phyloP scores from a whole-genome alignment of 306 rosid genomes.

The Cucumis melo region DNA sequence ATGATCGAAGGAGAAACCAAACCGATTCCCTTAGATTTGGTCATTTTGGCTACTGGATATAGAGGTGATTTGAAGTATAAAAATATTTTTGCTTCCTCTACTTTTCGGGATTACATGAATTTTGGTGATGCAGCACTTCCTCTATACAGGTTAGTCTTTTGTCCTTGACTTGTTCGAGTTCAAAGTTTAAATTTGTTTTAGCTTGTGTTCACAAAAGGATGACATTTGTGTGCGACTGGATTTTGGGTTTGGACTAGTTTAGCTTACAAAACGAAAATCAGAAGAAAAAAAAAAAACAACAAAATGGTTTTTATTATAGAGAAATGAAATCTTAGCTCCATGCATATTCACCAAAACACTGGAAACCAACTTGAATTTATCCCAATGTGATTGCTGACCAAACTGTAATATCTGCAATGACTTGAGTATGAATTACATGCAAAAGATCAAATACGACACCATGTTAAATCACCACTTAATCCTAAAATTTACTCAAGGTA shows the following conservation, averaged over 20 bases:
- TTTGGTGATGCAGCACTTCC: conserved; percentile 27
- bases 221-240: too few species aligned
- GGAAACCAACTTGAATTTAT: not conserved
- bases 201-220: too few species aligned
- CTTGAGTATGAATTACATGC: not conserved
- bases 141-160: conserved; percentile 36
- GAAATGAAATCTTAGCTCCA: not conserved
- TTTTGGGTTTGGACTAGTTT: not conserved
- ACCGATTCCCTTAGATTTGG: conserved; percentile 28
- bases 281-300: not conserved
- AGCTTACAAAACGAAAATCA: not conserved
- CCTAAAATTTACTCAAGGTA: too few species aligned
- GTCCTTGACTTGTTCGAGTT: not conserved
- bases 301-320: not conserved
- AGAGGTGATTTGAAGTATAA: conserved; percentile 49
- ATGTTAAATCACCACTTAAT: too few species aligned
- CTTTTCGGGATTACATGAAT: conserved; percentile 28
- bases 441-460: not conserved
- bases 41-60: conserved; percentile 52
- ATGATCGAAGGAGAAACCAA: conserved; percentile 26
- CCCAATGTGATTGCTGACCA: not conserved
- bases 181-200: not conserved
- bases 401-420: not conserved
- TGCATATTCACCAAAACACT: not conserved
- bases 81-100: conserved; percentile 36